These are phyloP conservation scores for Fagus sylvatica DNA, from an alignment of 306 rosid genomes.

Conservation along the genomic window DNA sequence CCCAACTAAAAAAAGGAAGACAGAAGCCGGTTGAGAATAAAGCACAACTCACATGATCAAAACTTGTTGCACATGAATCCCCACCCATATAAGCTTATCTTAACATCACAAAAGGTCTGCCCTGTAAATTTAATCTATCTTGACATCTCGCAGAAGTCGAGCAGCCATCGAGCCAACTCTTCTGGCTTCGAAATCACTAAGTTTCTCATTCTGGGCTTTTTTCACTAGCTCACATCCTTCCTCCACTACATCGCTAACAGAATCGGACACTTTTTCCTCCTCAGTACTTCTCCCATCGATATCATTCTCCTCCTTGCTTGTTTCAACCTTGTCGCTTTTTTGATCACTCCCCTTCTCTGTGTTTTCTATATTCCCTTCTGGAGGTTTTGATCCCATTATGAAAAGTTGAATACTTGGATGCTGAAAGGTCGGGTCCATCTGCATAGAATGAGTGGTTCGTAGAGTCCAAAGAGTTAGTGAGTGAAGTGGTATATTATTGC, in stretches of 20 bases:
- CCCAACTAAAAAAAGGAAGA: background rate
- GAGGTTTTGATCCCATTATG: slow-evolving; percentile 55
- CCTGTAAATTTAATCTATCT: slow-evolving; percentile 42
- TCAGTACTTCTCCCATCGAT: slow-evolving; percentile 26
- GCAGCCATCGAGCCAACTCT: slow-evolving; percentile 89
- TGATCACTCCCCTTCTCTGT: slow-evolving; percentile 21
- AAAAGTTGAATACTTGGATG: slow-evolving; percentile 88
- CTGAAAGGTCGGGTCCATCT: slow-evolving; percentile 93
- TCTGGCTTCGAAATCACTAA: slow-evolving; percentile 84
- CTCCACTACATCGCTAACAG: slow-evolving; percentile 34
- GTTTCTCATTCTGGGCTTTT: slow-evolving; percentile 36
- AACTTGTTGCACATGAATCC: background rate
- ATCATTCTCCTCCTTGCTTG: slow-evolving; percentile 29
- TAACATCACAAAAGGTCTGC: background rate
- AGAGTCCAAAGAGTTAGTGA: slow-evolving; percentile 5
- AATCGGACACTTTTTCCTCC: slow-evolving; percentile 24
- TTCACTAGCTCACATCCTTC: slow-evolving; percentile 33
- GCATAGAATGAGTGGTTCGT: slow-evolving; percentile 28
- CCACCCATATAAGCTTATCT: background rate
- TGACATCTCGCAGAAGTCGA: slow-evolving; percentile 70
- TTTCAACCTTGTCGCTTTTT: slow-evolving; percentile 34
- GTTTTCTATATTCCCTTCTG: slow-evolving; percentile 33
- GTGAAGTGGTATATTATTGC: background rate
- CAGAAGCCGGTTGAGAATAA: background rate
- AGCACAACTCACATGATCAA: background rate